Conservation (phyloP, 768 basidiomycete genomes). For the Boletus barrowsii region DNA sequence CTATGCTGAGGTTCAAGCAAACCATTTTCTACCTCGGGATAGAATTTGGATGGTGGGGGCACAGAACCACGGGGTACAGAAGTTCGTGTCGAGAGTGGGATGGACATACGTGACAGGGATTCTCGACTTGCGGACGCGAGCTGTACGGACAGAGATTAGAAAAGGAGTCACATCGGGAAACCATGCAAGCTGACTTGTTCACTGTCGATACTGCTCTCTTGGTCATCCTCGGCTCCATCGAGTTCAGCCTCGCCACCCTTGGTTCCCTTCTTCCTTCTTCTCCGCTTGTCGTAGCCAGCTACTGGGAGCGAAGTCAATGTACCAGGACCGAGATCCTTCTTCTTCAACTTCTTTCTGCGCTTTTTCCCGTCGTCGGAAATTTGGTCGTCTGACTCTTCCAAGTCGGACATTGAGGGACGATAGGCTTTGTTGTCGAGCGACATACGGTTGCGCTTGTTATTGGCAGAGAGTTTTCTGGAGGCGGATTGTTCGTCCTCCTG, state of each 20-base stretch:
- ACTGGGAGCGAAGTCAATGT: conserved; percentile 66
- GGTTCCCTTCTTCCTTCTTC: conserved; percentile 48
- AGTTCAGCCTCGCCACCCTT: conserved; percentile 39
- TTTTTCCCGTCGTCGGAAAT: conserved; percentile 51
- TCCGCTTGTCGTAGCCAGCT: conserved; percentile 60
- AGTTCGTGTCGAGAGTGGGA: conserved; percentile 36
- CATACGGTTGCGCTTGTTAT: conserved; percentile 57
- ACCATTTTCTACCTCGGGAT: conserved; percentile 17
- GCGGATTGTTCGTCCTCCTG: conserved; percentile 24
- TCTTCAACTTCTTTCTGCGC: conserved; percentile 49
- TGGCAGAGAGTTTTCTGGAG: conserved; percentile 33
- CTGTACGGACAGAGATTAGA: conserved; percentile 20
- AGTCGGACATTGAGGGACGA: conserved; percentile 60
- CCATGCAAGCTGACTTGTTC: conserved; percentile 40
- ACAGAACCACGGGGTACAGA: conserved; percentile 39
- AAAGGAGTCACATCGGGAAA: conserved; percentile 13
- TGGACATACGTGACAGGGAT: conserved; percentile 32
- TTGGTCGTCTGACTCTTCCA: conserved; percentile 64
- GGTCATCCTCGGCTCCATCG: conserved; percentile 48
- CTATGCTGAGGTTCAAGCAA: conserved; percentile 46
- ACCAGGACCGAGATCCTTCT: conserved; percentile 50
- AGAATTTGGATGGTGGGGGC: conserved; percentile 36
- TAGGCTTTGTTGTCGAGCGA: conserved; percentile 82
- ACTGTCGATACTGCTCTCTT: conserved; percentile 35
- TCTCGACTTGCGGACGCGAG: conserved; percentile 35